Base-by-base conservation (phyloP, 805 yeast genomes). In the Priceomyces carsonii region DNA sequence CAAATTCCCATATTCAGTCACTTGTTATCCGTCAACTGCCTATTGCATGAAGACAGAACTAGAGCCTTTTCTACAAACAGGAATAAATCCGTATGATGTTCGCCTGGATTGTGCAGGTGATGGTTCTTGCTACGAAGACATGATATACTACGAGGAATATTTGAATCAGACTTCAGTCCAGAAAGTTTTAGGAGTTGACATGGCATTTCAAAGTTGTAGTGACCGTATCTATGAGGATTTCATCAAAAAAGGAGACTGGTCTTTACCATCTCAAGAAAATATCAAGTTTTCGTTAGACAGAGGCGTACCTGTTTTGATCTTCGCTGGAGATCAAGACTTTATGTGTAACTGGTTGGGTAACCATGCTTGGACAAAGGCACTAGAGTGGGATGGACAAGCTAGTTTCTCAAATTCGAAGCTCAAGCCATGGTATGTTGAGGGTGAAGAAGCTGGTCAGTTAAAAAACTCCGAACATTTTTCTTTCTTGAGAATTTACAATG, bases 331-430 rank as follows among this genome's bases (percentile, higher is more conserved):
- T 59, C 85, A 88, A 62, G 96, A 88, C 61, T 88, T 75, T 61
- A 87, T 88, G 54, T 88, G 96, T 65, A 88, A 88, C 69, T 88
- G 96, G 93, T 71, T 88, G 45, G 96, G 96, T 47, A 85, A 87
- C 64, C 78, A 77, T 47, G 93, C 85, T 9, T 87, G 95, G 93
- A 66, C 89, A 10, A 73, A 83, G 53, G 70, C 61, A 43, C 66
- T 86, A 43, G 75, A 71, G 42, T 86, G 93, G 91, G 59, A 73
- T 24, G 76, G 80, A 26, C 63, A 69, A 21, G 69, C 63, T 3
- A 58, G 69, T 29, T 85, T 75, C 53, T 59, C 64, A 27, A 49
- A 51, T 9, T 65, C 61, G 36, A 65, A 69, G 22, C 43, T 70
- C 42, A 60, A 53, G 41, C 58, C 66, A 27, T 80, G 76, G 78